Base-by-base conservation (phyloP, 2,329 filamentous ascomycete species). In the Dothideomycetidae sp. region DNA sequence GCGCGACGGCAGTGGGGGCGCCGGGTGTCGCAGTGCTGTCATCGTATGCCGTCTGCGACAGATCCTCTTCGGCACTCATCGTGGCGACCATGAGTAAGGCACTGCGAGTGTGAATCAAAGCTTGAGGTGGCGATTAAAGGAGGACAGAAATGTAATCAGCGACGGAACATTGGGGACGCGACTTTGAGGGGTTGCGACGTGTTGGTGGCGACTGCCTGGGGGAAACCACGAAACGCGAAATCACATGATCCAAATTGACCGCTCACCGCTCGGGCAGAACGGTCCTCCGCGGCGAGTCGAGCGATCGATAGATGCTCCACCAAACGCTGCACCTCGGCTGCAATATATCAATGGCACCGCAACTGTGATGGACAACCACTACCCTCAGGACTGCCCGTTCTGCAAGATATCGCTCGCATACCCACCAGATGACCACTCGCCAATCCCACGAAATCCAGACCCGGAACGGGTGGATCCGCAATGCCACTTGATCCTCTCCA, bases 1-100 rank as follows among this genome's bases (percentile, higher is more conserved):
- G 81, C 33, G 71, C 67, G 17, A 98, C 70, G 32, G 88, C 85
- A 39, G 86, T 93, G 2, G 90, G 90, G n/a, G 90, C 90, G 46
- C 90, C 90, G 41, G 88, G 88, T 39, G 79, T 75, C 53, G 75
- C 71, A 44, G 75, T 71, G 50, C 71, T 70, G 42, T 93, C 84
- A 40, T 90, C 85, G 49, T 75, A 73, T 40, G 71, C 70, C 43
- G 78, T 77, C 46, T 92, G 81, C 46, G 74, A 70, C 33, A 70
- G 68, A 42, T 63, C 60, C 28, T 36, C 43, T 46, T 70, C 64
- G 42, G 56, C 54, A 44, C 59, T 66, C 66, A 68, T 69, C n/a
- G n/a, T n/a, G n/a, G n/a, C n/a, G n/a, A n/a, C n/a, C n/a, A n/a
- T n/a, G n/a, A n/a, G n/a, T n/a, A n/a, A n/a, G n/a, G n/a, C n/a